These are phyloP conservation scores for Karstenula rhodostoma DNA, from an alignment of 2,329 filamentous ascomycete genomes.

Conservation along the genomic window DNA sequence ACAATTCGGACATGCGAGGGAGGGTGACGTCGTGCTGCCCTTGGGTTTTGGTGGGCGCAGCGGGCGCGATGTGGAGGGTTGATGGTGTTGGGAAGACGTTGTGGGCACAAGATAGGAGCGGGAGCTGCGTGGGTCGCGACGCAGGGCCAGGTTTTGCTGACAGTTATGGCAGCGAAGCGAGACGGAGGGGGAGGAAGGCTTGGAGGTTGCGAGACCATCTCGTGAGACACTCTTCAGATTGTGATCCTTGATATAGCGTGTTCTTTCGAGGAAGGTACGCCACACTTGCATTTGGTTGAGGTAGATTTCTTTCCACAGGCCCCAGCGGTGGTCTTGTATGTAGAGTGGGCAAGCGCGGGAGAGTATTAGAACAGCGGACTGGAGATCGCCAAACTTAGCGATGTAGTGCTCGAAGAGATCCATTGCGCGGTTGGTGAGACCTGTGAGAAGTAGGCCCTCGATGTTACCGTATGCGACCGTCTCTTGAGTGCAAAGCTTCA, in stretches of 20 bases:
- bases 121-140: conserved; percentile 35
- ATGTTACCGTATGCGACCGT: conserved; percentile 74
- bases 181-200: conserved; percentile 70
- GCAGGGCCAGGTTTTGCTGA: conserved; percentile 61
- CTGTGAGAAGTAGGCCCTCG: conserved; percentile 79
- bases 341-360: conserved; percentile 78
- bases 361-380: conserved; percentile 78
- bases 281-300: conserved; percentile 75
- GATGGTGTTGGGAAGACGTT: conserved; percentile 4
- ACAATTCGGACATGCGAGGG: conserved; percentile 68
- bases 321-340: conserved; percentile 78
- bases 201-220: conserved; percentile 69
- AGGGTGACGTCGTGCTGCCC: conserved; percentile 46
- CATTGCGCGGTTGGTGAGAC: conserved; percentile 75
- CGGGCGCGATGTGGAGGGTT: conserved; percentile 11
- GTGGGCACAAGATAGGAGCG: conserved; percentile 35
- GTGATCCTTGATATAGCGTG: conserved; percentile 80
- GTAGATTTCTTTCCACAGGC: conserved; percentile 78
- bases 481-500: conserved; percentile 63
- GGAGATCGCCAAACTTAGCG: conserved; percentile 77
- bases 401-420: conserved; percentile 81
- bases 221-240: conserved; percentile 71
- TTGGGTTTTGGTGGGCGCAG: conserved; percentile 19
- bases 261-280: conserved; percentile 75
- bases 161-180: conserved; percentile 81